phyloP scores from a whole-genome alignment of 371 early-diverging fungal species.

The Actinomortierella wolfii region DNA sequence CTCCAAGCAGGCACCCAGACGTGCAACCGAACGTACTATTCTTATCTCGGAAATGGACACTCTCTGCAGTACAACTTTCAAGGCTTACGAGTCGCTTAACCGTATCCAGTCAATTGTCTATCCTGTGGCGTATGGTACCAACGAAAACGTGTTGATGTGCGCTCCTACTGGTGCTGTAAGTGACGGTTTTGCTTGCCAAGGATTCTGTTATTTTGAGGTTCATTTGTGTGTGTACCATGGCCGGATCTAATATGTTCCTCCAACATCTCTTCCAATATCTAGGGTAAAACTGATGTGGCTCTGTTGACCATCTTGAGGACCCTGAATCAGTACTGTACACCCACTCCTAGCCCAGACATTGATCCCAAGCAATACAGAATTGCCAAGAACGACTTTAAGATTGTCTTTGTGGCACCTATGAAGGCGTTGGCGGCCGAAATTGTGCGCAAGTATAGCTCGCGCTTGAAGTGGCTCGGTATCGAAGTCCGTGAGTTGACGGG shows the following conservation, averaged over 20 bases:
- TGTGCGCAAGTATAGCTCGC: slow-evolving; percentile 86
- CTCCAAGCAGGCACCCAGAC: slow-evolving; percentile 61
- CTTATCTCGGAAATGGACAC: slow-evolving; percentile 70
- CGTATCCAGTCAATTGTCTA: slow-evolving; percentile 93
- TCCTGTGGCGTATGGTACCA: slow-evolving; percentile 83
- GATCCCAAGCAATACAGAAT: slow-evolving; percentile 39
- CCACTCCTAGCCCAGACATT: slow-evolving; percentile 54
- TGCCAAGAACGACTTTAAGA: slow-evolving; percentile 88
- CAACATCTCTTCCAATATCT: too few relatives aligned
- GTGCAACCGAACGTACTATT: slow-evolving; percentile 63
- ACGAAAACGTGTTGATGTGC: slow-evolving; percentile 96
- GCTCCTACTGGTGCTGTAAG: slow-evolving; percentile 98
- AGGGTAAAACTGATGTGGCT: slow-evolving; percentile 97
- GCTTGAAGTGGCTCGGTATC: slow-evolving; percentile 83
- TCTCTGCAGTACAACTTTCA: slow-evolving; percentile 77
- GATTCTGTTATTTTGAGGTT: too few relatives aligned
- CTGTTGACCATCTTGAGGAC: slow-evolving; percentile 88
- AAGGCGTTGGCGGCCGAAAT: slow-evolving; percentile 99
- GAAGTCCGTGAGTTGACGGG: slow-evolving; percentile 98
- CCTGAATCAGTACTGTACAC: slow-evolving; percentile 7
- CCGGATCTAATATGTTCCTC: too few relatives aligned
- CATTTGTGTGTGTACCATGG: too few relatives aligned
- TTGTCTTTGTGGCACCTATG: slow-evolving; percentile 99
- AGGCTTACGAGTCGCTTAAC: slow-evolving; percentile 89
- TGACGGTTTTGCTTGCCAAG: too few relatives aligned